phyloP scores from a whole-genome alignment of 495 filamentous ascomycete species.

The Daldinia caldariorum region DNA sequence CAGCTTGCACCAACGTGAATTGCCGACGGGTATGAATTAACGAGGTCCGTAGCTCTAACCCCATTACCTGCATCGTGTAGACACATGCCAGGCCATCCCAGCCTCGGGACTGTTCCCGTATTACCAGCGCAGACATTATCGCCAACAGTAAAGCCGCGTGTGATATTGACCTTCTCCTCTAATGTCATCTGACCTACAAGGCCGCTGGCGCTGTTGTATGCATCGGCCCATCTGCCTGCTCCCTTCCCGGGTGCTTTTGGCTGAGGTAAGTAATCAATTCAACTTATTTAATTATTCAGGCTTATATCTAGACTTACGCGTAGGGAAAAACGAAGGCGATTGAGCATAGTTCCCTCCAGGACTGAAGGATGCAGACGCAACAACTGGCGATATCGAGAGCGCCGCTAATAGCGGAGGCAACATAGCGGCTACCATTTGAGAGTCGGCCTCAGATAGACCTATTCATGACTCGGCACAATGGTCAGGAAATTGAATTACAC shows the following conservation, averaged over 20 bases:
- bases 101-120: constrained; percentile 60
- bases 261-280: constrained; percentile 33
- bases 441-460: neutral
- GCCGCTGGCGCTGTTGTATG: constrained; percentile 50
- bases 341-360: constrained; percentile 50
- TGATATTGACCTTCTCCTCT: constrained; percentile 54
- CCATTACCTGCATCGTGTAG: constrained; percentile 71
- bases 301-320: constrained; percentile 51
- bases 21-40: constrained; percentile 67
- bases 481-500: neutral
- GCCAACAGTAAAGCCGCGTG: constrained; percentile 50
- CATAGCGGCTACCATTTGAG: constrained; percentile 22
- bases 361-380: constrained; percentile 3
- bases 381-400: constrained; percentile 13
- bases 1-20: constrained; percentile 68
- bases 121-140: constrained; percentile 62
- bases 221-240: constrained; percentile 48
- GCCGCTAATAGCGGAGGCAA: constrained; percentile 15
- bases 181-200: constrained; percentile 52
- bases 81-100: constrained; percentile 70
- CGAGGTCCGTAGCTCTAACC: constrained; percentile 67
- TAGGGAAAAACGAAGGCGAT: constrained; percentile 65
- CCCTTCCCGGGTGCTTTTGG: constrained; percentile 61
- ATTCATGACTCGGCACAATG: neutral
- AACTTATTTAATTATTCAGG: neutral